Evolutionary conservation across 495 filamentous ascomycete species (phyloP).

Genomic region (Amorphotheca resinae): DNA sequence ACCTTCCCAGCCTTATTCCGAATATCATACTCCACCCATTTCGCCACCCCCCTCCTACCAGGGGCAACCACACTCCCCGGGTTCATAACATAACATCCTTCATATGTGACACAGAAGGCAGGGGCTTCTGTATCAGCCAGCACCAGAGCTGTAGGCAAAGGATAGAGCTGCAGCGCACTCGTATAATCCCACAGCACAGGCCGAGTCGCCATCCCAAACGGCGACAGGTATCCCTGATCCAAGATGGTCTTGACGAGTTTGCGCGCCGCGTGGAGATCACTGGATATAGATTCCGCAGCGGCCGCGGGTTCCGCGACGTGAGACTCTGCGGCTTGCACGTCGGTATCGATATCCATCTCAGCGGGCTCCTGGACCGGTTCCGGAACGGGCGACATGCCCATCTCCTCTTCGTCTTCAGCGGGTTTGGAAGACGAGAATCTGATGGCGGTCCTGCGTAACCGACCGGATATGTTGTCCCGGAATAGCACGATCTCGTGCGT

Average conservation of each 20-base stretch:
- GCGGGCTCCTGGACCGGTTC: background rate
- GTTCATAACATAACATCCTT: constrained; percentile 94
- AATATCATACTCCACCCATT: constrained; percentile 81
- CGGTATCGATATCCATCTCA: constrained; percentile 36
- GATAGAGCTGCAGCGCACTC: constrained; percentile 62
- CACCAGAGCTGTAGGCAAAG: constrained; percentile 71
- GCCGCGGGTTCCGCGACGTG: constrained; percentile 12
- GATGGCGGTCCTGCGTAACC: constrained; percentile 64
- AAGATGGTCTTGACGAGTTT: constrained; percentile 83
- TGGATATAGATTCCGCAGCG: constrained; percentile 24
- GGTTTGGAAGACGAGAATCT: constrained; percentile 34
- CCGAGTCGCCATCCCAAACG: constrained; percentile 63
- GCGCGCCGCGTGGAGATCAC: constrained; percentile 50
- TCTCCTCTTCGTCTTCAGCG: constrained; percentile 22
- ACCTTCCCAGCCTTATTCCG: constrained; percentile 22
- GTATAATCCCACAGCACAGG: constrained; percentile 86
- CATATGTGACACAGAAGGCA: constrained; percentile 77
- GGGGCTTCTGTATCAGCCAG: constrained; percentile 69
- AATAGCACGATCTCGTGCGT: constrained; percentile 75
- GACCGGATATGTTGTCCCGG: constrained; percentile 69
- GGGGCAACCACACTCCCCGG: constrained; percentile 62
- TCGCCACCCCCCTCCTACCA: constrained; percentile 46
- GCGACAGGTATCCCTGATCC: constrained; percentile 81
- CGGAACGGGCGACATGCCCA: constrained; percentile 15
- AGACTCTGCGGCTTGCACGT: constrained; percentile 17